Percentiles rank a stretch among this genome's conserved stretches.
phyloP scores from a whole-genome alignment of 345 rosid genomes.

The Pelargonium nanum region DNA sequence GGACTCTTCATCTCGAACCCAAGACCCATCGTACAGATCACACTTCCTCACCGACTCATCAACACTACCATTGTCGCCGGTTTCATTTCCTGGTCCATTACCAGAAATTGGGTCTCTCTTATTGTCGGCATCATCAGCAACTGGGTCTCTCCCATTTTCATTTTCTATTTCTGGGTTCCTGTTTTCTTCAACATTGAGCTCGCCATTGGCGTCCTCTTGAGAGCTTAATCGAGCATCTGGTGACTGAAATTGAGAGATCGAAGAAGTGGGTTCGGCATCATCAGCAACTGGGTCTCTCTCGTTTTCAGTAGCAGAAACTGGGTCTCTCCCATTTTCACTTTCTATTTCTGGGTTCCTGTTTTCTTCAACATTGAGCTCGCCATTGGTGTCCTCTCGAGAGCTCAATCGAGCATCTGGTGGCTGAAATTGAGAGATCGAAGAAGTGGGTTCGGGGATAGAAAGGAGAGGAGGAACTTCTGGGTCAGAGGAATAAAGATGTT shows the following conservation, averaged over 20 bases:
- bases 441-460: conserved; percentile 6
- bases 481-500: conserved; percentile 11
- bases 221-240: conserved; percentile 3
- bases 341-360: conserved; percentile 12
- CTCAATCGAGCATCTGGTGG: conserved; percentile 5
- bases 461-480: neutral
- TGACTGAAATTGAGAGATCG: conserved; percentile 1
- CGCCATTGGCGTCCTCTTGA: neutral
- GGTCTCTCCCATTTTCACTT: conserved; percentile 7
- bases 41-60: conserved; percentile 30
- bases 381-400: neutral
- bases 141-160: conserved; percentile 6
- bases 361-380: conserved; percentile 5
- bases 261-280: conserved; percentile 1
- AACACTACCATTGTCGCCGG: conserved; percentile 2
- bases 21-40: conserved; percentile 60
- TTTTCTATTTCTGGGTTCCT: conserved; percentile 11
- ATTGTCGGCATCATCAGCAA: conserved; percentile 6
- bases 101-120: neutral
- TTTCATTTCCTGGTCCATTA: too few relatives aligned
- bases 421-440: conserved; percentile 1
- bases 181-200: conserved; percentile 8
- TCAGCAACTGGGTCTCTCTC: neutral
- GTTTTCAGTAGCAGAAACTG: conserved; percentile 3
- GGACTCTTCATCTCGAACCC: conserved; percentile 62